phyloP scores from a whole-genome alignment of 805 yeast genomes.

The Metschnikowia reukaufii region DNA sequence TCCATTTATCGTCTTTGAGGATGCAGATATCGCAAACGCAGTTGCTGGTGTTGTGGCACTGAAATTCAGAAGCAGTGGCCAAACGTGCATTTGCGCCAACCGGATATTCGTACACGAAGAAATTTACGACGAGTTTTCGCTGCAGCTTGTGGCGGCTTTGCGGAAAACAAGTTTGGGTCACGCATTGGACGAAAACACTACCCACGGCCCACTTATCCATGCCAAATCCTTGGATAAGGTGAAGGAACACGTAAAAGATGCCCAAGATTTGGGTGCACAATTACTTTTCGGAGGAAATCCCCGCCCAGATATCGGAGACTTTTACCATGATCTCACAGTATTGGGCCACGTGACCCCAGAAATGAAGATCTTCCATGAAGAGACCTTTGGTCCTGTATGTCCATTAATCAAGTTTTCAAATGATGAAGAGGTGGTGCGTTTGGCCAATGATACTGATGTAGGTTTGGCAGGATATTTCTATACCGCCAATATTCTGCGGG shows the following conservation, averaged over 20 bases:
- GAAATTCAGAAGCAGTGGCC: slow-evolving; percentile 23
- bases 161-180: slow-evolving; percentile 52
- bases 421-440: slow-evolving; percentile 60
- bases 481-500: slow-evolving; percentile 53
- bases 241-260: slow-evolving; percentile 61
- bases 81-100: slow-evolving; percentile 24
- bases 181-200: slow-evolving; percentile 56
- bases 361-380: slow-evolving; percentile 63
- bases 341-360: slow-evolving; percentile 56
- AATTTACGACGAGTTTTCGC: slow-evolving; percentile 19
- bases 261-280: slow-evolving; percentile 62
- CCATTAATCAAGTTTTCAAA: slow-evolving; percentile 63
- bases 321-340: slow-evolving; percentile 68
- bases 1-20: slow-evolving; percentile 24
- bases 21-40: slow-evolving; percentile 21
- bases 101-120: slow-evolving; percentile 22
- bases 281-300: slow-evolving; percentile 60
- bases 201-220: slow-evolving; percentile 78
- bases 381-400: slow-evolving; percentile 81
- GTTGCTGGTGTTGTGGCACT: slow-evolving; percentile 21
- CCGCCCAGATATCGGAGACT: slow-evolving; percentile 56
- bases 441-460: slow-evolving; percentile 66
- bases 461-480: slow-evolving; percentile 80
- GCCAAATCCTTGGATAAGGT: slow-evolving; percentile 63
- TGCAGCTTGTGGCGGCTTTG: slow-evolving; percentile 15